These are phyloP conservation scores for Mycena chlorophos DNA, from an alignment of 768 basidiomycete species.

Conservation along the genomic window DNA sequence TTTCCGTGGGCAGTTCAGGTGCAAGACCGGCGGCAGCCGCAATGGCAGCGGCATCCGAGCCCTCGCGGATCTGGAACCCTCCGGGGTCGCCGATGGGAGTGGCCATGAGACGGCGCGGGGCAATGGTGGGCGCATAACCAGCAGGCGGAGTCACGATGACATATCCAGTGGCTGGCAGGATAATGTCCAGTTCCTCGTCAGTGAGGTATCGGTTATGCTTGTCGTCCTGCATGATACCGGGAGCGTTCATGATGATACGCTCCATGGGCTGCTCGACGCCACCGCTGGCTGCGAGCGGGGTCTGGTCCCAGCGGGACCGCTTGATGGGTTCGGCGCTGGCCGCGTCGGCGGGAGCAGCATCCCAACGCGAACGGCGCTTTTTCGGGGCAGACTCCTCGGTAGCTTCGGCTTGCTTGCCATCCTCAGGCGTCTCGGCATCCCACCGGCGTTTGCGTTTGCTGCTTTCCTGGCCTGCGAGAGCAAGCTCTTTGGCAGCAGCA, in stretches of 20 bases:
- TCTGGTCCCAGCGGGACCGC: slow-evolving; percentile 96
- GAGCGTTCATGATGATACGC: slow-evolving; percentile 86
- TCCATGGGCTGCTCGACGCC: slow-evolving; percentile 63
- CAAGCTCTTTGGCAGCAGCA: slow-evolving; percentile 52
- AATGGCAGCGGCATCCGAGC: slow-evolving; percentile 84
- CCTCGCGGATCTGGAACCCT: slow-evolving; percentile 96
- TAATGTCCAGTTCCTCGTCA: slow-evolving; percentile 92
- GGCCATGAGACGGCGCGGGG: slow-evolving; percentile 62
- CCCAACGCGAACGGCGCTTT: slow-evolving; percentile 95
- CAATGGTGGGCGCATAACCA: slow-evolving; percentile 82
- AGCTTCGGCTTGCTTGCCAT: slow-evolving; percentile 66
- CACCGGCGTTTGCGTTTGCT: slow-evolving; percentile 78
- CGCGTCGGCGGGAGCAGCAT: slow-evolving; percentile 83
- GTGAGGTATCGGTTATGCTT: slow-evolving; percentile 95
- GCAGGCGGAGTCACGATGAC: slow-evolving; percentile 90
- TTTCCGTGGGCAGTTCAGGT: slow-evolving; percentile 93
- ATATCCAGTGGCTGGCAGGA: slow-evolving; percentile 87
- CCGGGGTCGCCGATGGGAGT: slow-evolving; percentile 58
- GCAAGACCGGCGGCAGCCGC: slow-evolving; percentile 91
- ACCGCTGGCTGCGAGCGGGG: slow-evolving; percentile 58
- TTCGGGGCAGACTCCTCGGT: slow-evolving; percentile 75
- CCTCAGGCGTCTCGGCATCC: slow-evolving; percentile 77
- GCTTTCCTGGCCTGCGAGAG: slow-evolving; percentile 38
- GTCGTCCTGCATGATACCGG: slow-evolving; percentile 86
- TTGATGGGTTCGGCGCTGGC: slow-evolving; percentile 69